phyloP scores from a whole-genome alignment of 1,284 basidiomycete species.

The Vanrija sp. region DNA sequence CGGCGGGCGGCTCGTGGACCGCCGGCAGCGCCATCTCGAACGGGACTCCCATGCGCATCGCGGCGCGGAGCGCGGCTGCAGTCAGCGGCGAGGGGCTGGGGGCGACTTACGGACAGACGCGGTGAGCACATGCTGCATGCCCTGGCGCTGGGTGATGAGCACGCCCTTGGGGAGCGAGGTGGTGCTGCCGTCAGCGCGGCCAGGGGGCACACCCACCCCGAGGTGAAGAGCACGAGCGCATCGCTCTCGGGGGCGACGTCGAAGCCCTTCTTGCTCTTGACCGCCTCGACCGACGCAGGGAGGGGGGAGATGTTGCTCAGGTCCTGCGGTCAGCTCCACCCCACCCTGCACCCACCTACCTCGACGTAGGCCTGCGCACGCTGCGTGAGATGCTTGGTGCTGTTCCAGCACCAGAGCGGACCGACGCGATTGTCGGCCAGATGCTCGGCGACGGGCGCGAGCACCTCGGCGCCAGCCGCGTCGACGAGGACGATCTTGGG shows the following conservation, averaged over 20 bases:
- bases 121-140: constrained; percentile 8
- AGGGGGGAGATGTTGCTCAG: background rate
- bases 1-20: constrained; percentile 2
- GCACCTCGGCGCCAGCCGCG: constrained; percentile 22
- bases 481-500: constrained; percentile 35
- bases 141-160: constrained; percentile 13
- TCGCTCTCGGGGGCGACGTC: constrained; percentile 30
- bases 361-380: background rate
- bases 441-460: constrained; percentile 9
- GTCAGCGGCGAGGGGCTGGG: background rate
- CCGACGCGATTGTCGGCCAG: constrained; percentile 3
- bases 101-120: constrained; percentile 4
- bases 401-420: constrained; percentile 10
- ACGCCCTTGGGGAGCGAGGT: constrained; percentile 17
- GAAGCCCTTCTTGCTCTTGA: constrained; percentile 5
- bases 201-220: constrained; percentile 2
- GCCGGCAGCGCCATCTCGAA: constrained; percentile 14
- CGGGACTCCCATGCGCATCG: constrained; percentile 30
- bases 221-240: constrained; percentile 42
- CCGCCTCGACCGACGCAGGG: constrained; percentile 5
- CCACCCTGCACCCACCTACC: background rate
- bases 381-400: background rate
- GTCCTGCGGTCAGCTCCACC: background rate
- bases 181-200: constrained; percentile 4
- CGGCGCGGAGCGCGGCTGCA: constrained; percentile 13